Evolutionary conservation across 2,329 filamentous ascomycete species (phyloP), one percentile per base, ranked within the genome.

Genomic region (Phoma herbarum): DNA sequence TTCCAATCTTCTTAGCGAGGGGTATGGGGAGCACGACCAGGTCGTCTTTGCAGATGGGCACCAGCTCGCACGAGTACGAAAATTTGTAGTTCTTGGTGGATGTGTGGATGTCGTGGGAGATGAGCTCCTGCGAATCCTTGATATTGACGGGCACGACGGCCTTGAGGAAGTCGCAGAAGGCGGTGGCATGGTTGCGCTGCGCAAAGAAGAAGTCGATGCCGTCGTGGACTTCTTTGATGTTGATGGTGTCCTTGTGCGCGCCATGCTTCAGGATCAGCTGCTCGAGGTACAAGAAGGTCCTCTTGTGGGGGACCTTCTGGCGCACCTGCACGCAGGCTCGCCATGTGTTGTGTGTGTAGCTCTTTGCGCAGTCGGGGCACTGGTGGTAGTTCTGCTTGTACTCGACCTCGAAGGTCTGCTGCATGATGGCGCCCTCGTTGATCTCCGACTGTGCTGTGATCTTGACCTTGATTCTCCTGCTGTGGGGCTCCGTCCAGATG

Each of bases 401-500:
- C 76, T 96, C 88, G 18, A 98, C 93, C 80, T 98, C 94, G 75
- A 99, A 97, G 49, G 88, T 90, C 79, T 99, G 95, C 79, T 99
- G 95, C 70, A 99, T 75, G 59, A 90, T 88, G 10, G 86, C 87
- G 35, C 85, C 86, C 69, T 88, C 82, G 69, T 85, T 86, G 41
- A 85, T 85, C 75, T 89, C 85, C 66, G 87, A 84, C 74, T 98
- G 95, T 46, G 98, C 89, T 0, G 95, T 98, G 77, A 99, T 89
- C 82, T 97, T 97, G 77, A 98, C 89, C 80, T 93, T 96, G 64
- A 98, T 85, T 75, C 95, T 85, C 73, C 92, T 85, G 70, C 93
- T 97, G 81, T 99, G 95, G 11, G 95, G 94, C 79, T 99, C 95
- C 1, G 95, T 99, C 95, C 95, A 99, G 74, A 98, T 91, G 75